Base-by-base conservation (phyloP, 139 green algal species). In the Chlorella sp. region DNA sequence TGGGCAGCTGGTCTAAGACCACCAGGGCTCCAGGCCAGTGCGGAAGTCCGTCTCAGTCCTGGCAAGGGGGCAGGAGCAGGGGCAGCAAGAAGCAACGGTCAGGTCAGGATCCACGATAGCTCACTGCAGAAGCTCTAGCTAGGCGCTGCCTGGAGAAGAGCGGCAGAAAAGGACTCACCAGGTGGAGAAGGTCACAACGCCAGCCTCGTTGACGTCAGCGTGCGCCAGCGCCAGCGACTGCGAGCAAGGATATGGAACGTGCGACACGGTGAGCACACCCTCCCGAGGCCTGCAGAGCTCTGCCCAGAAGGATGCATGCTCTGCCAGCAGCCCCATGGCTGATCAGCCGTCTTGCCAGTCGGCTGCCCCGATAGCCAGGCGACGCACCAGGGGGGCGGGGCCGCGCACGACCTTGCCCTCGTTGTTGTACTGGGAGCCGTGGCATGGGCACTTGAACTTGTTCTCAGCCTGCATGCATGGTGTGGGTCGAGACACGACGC, bases 361-460 rank as follows among this genome's bases (percentile, higher is more conserved):
- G n/a, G n/a, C n/a, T n/a, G n/a, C 42, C 42, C 17, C 42, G 5
- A n/a, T n/a, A n/a, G n/a, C n/a, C n/a, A n/a, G n/a, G n/a, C n/a
- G n/a, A 66, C 79, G 60, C 55, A 92, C 89, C 80, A 97, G 86
- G 26, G 94, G 94, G 29, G 94, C 94, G 30, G 94, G 94, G 60
- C 94, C 94, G 42, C 94, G 89, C 50, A 98, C 83, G 34, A 97
- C 89, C 88, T 97, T 98, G 85, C 95, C 95, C 80, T 96, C 77
- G 42, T 66, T 60, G 84, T 99, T 95, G 89, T 99, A 99, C 83
- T 98, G 96, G 35, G 91, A 97, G 70, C 96, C 96, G 84, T 99
- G 96, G 92, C 95, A 99, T 30, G 95, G 95, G 92, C 95, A 99
- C 88, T 94, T 97, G 91, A 99, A 99, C 92, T 99, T 98, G 86